These are phyloP conservation scores for Euptelea pleiosperma DNA, from an alignment of 164 flowering plant species.

Conservation along the genomic window DNA sequence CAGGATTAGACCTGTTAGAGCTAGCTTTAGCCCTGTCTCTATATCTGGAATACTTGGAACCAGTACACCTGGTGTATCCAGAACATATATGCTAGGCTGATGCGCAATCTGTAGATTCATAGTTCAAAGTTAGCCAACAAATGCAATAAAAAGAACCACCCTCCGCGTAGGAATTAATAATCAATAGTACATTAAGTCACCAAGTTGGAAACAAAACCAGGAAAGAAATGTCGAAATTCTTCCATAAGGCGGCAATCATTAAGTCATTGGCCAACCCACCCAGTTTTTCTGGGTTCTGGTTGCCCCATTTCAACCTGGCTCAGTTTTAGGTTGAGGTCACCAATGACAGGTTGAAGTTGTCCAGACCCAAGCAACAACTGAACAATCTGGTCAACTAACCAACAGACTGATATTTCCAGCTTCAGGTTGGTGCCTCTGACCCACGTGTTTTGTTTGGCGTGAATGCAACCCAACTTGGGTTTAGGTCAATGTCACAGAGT, in stretches of 20 bases:
- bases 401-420: no score
- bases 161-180: no score
- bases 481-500: no score
- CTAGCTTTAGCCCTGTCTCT: constrained; percentile 90
- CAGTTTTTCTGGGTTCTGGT: no score
- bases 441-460: no score
- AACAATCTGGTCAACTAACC: no score
- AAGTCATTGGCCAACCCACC: no score
- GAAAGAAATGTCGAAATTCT: neutral
- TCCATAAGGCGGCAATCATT: no score
- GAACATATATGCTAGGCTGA: constrained; percentile 90
- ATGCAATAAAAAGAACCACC: neutral
- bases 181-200: no score
- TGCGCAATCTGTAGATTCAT: constrained; percentile 76
- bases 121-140: constrained; percentile 7
- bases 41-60: constrained; percentile 89
- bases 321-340: neutral
- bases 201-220: neutral
- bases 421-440: no score
- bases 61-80: constrained; percentile 92
- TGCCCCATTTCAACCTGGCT: constrained; percentile 1
- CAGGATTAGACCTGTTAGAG: constrained; percentile 60
- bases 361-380: no score
- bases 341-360: neutral
- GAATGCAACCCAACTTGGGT: no score